A percentile compares a stretch with the other conserved stretches of the same genome.
phyloP scores from a whole-genome alignment of 371 early-diverging fungal species.

The Mycotypha africana region DNA sequence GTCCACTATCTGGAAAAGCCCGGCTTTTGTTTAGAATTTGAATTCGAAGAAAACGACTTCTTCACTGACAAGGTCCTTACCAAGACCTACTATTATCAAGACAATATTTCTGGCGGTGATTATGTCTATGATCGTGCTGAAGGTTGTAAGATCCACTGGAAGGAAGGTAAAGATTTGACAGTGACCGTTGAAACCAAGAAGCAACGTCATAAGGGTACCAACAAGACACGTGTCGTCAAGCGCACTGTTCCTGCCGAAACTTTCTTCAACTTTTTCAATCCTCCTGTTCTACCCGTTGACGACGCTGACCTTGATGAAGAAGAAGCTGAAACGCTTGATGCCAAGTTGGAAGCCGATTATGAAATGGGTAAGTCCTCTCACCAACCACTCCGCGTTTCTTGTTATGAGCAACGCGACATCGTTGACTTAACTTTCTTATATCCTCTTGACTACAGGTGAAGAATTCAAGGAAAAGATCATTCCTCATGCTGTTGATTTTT shows the following conservation, averaged over 20 bases:
- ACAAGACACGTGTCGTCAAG: constrained; percentile 96
- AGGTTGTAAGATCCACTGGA: constrained; percentile 90
- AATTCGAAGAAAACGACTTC: constrained; percentile 83
- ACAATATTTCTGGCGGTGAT: constrained; percentile 66
- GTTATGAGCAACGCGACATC: too few species aligned
- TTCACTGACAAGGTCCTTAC: constrained; percentile 82
- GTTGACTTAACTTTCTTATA: too few species aligned
- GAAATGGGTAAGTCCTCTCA: constrained; percentile 61
- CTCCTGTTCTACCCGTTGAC: constrained; percentile 71
- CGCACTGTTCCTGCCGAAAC: constrained; percentile 90
- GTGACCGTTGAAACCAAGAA: constrained; percentile 92
- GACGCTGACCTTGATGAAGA: constrained; percentile 71
- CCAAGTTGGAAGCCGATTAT: constrained; percentile 87
- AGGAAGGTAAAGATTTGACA: constrained; percentile 91
- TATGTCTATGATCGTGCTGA: constrained; percentile 88
- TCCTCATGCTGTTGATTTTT: constrained; percentile 96
- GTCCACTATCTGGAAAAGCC: constrained; percentile 76
- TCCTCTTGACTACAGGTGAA: constrained; percentile 46
- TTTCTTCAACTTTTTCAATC: constrained; percentile 94
- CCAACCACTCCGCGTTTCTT: too few species aligned
- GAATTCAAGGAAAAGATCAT: constrained; percentile 94
- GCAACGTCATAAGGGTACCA: constrained; percentile 97
- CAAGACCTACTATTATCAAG: constrained; percentile 89
- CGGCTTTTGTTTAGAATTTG: constrained; percentile 92
- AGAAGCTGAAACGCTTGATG: constrained; percentile 73